Base-by-base conservation (phyloP, 208 protist species). In the Crithidia fasciculata region DNA sequence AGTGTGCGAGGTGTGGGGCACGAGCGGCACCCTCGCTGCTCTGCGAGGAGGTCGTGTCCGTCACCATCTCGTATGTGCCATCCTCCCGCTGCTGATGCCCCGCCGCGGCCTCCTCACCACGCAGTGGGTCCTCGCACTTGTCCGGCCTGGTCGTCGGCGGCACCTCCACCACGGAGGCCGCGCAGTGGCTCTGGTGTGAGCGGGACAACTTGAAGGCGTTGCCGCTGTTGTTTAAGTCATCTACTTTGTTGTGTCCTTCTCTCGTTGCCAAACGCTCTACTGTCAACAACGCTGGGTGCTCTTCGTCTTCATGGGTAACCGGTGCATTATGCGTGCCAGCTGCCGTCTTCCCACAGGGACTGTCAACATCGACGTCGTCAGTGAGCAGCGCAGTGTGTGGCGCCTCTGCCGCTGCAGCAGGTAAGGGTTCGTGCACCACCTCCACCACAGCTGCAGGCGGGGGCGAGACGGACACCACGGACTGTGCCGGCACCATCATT, bases 101-200 rank as follows among this genome's bases (percentile, higher is more conserved):
- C 18, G 5, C 10, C 41, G 45, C 12, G 28, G 18, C 9, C 19
- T 54, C 16, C 6, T 66, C 19, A 6, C 18, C 7, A 41, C n/a
- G 65, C 52, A 70, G 65, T 2, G 65, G 53, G 19, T 70, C 65
- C n/a, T 70, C 65, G 2, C 2, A 43, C 5, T 2, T 13, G 0
- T 16, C 5, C 4, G 4, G 0, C 13, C 0, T 13, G 8, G n/a
- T n/a, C 18, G 65, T 53, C 19, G 53, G 65, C 19, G 53, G 53
- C 65, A 70, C 65, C 41, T 37, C 65, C n/a, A 70, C 65, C 5
- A 61, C 43, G 10, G 53, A 70, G 13, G 43, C 45, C 3, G 65
- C 65, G 9, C 5, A 39, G 54, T 61, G 41, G 39, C 65, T 61
- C 19, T 19, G 40, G 28, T 59, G n/a, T 4, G 37, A 4, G 16